Evolutionary conservation across 495 filamentous ascomycete species (phyloP).

Genomic region (Penicillium coprophilum): DNA sequence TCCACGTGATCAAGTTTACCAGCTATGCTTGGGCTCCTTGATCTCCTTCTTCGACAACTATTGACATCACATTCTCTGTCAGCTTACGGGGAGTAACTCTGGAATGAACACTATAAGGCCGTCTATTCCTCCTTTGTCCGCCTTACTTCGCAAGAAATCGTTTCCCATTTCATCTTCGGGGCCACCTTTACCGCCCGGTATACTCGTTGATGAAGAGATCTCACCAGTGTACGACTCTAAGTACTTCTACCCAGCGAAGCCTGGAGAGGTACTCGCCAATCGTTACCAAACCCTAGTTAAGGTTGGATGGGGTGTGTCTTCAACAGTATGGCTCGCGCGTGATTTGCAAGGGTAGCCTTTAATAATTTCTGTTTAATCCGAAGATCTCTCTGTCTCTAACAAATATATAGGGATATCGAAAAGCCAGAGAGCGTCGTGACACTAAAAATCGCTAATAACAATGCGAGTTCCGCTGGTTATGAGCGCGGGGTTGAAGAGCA

Average conservation of each 20-base stretch:
- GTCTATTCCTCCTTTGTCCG: slow-evolving; percentile 24
- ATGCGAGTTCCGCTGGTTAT: slow-evolving; percentile 32
- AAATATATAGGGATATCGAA: slow-evolving; percentile 32
- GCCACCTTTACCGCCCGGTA: slow-evolving; percentile 28
- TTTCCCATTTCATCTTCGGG: slow-evolving; percentile 31
- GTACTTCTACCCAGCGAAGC: slow-evolving; percentile 44
- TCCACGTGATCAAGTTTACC: slow-evolving; percentile 1
- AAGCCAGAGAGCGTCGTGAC: slow-evolving; percentile 40
- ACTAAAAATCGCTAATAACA: slow-evolving; percentile 42
- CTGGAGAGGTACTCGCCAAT: slow-evolving; percentile 41
- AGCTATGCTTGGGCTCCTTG: not conserved
- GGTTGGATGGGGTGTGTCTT: slow-evolving; percentile 44
- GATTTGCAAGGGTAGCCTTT: slow-evolving; percentile 34
- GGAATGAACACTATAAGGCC: slow-evolving; percentile 26
- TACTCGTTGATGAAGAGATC: slow-evolving; percentile 38
- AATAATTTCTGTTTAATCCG: slow-evolving; percentile 19
- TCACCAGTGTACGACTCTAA: slow-evolving; percentile 39
- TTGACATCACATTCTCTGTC: slow-evolving; percentile 20
- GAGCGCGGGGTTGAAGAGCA: slow-evolving; percentile 40
- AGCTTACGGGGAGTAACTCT: slow-evolving; percentile 21
- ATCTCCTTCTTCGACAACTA: slow-evolving; percentile 17
- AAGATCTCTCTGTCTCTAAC: slow-evolving; percentile 30
- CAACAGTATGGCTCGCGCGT: slow-evolving; percentile 45
- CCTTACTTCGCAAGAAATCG: slow-evolving; percentile 33
- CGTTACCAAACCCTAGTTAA: slow-evolving; percentile 44